These are phyloP conservation scores for Cryphonectria parasitica DNA, from an alignment of 2,329 filamentous ascomycete species.

Conservation along the genomic window DNA sequence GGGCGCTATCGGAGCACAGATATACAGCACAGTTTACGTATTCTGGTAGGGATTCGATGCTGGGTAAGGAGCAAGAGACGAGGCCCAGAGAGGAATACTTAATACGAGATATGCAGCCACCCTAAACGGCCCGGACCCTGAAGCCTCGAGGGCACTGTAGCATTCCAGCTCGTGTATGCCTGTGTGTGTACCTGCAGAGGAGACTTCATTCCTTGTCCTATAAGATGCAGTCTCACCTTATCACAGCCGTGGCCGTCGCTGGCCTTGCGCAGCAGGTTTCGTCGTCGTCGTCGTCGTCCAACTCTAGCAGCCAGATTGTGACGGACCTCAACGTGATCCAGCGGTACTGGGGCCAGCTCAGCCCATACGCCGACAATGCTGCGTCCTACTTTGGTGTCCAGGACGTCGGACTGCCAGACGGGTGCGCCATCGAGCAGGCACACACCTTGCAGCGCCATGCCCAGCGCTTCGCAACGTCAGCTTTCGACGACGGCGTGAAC, in stretches of 20 bases:
- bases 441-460: conserved; percentile 60
- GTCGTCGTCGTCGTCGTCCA: conserved; percentile 4
- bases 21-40: neutral
- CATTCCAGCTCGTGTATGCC: neutral
- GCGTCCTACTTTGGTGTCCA: conserved; percentile 51
- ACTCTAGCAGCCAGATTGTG: conserved; percentile 27
- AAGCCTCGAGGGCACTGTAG: neutral
- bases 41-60: neutral
- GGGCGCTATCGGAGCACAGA: neutral
- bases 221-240: conserved; percentile 1
- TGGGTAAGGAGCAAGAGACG: neutral
- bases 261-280: conserved; percentile 6
- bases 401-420: conserved; percentile 51
- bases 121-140: neutral
- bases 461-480: conserved; percentile 51
- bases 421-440: conserved; percentile 59
- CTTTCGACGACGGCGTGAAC: conserved; percentile 36
- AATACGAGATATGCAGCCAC: neutral
- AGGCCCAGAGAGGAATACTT: neutral
- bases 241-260: conserved; percentile 3
- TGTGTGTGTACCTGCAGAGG: neutral
- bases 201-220: neutral
- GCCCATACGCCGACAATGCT: conserved; percentile 50
- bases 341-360: conserved; percentile 50
- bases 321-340: conserved; percentile 38